A percentile compares a stretch with the other conserved stretches of the same genome.
phyloP scores from a whole-genome alignment of 495 filamentous ascomycete species.

The Aspergillus sclerotioniger region DNA sequence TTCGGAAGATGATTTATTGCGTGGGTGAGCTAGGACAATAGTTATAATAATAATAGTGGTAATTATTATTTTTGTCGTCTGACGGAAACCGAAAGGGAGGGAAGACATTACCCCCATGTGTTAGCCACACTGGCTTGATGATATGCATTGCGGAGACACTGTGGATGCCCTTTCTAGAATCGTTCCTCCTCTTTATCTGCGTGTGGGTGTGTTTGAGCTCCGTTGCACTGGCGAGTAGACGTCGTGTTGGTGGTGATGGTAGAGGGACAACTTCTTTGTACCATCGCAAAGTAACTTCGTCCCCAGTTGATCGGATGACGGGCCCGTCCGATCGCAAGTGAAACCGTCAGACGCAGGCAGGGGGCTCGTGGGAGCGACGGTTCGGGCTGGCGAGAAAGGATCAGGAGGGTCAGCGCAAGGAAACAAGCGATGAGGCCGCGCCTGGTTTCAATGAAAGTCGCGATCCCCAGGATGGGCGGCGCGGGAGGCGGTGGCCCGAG shows the following conservation, averaged over 20 bases:
- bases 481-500: slow-evolving; percentile 37
- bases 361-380: not conserved
- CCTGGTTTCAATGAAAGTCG: slow-evolving; percentile 38
- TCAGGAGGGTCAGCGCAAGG: slow-evolving; percentile 15
- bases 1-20: not conserved
- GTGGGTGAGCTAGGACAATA: slow-evolving; percentile 6
- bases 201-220: slow-evolving; percentile 9
- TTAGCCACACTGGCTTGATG: slow-evolving; percentile 91
- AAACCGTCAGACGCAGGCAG: not conserved
- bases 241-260: slow-evolving; percentile 8
- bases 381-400: not conserved
- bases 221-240: slow-evolving; percentile 22
- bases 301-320: slow-evolving; percentile 16
- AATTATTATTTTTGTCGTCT: slow-evolving; percentile 11
- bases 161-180: slow-evolving; percentile 3
- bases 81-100: slow-evolving; percentile 15
- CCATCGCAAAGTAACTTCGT: slow-evolving; percentile 30
- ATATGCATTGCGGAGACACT: slow-evolving; percentile 64
- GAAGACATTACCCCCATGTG: slow-evolving; percentile 68
- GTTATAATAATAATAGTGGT: no score
- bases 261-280: slow-evolving; percentile 20
- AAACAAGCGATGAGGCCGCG: slow-evolving; percentile 28
- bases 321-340: not conserved
- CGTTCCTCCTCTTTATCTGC: slow-evolving; percentile 2
- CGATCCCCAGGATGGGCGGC: slow-evolving; percentile 37